Conservation (phyloP, 163 green algal species). For the Volvox carteri region DNA sequence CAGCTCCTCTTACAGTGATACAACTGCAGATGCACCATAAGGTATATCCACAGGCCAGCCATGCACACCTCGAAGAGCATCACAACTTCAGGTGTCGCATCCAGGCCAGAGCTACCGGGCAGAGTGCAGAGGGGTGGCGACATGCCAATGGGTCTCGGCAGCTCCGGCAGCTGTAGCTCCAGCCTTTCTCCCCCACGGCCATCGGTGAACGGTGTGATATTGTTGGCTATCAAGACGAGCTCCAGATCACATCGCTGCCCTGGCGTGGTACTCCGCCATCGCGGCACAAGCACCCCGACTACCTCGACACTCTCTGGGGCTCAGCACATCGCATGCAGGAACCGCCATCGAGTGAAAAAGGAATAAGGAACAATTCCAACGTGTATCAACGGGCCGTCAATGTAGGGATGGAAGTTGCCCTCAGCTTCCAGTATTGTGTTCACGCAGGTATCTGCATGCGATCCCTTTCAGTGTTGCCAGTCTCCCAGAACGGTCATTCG, state of each 20-base stretch:
- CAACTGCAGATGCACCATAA: neutral
- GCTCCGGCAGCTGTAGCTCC: neutral
- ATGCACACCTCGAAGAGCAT: slow-evolving; percentile 31
- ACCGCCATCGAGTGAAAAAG: neutral
- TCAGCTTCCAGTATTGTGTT: too few species aligned
- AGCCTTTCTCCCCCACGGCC: neutral
- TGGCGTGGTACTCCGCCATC: slow-evolving; percentile 72
- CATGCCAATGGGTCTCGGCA: neutral
- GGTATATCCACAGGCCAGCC: neutral
- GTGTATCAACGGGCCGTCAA: too few species aligned
- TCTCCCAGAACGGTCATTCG: too few species aligned
- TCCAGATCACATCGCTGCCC: slow-evolving; percentile 82
- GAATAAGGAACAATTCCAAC: too few species aligned
- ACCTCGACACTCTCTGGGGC: slow-evolving; percentile 86
- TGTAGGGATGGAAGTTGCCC: too few species aligned
- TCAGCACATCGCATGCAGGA: too few species aligned
- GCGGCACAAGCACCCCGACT: slow-evolving; percentile 82
- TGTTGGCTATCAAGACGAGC: slow-evolving; percentile 80
- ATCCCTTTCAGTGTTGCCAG: too few species aligned
- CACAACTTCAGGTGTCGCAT: neutral
- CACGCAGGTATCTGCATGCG: too few species aligned
- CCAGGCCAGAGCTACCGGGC: neutral
- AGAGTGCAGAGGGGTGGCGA: neutral
- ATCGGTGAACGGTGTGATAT: slow-evolving; percentile 43
- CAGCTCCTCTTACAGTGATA: too few species aligned